Base-by-base conservation (phyloP, 192 early-diverging fungal species). In the Helicostylum pulchrum region DNA sequence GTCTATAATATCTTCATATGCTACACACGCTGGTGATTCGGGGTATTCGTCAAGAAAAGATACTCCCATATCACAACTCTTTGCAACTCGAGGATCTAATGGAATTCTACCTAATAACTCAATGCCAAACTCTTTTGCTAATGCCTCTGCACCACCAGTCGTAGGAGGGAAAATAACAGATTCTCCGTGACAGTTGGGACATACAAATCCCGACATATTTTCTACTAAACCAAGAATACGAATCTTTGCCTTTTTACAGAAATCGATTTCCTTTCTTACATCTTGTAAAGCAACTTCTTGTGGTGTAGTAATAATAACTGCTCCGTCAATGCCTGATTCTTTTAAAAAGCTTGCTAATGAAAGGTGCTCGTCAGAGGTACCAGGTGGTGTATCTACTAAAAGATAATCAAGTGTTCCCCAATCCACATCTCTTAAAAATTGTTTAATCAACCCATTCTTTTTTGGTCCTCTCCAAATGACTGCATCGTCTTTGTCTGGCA, bases 161-260 rank as follows among this genome's bases (percentile, higher is more conserved):
- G 89, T 90, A 0, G 90, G 83, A 4, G 85, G 78, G 62, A 94
- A 94, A 55, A 94, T 90, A 9, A 75, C 61, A 21, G 88, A 89
- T 77, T 90, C 84, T 48, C 81, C 83, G 49, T 70, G 64, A 72
- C 97, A 99, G 20, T 81, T 82, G 2, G 94, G 95, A 62, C 97
- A 99, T 6, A 98, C 89, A 77, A 96, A 99, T 3, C 96, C 97
- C 59, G 87, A 88, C 97, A 99, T 97, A 71, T 98, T 98, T 71
- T 99, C 97, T 4, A 99, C 87, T 7, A 99, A 79, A 0, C 97
- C 97, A 17, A 98, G 78, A 44, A 99, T 86, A 2, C 87, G 88
- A 53, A 99, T 77, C 43, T 87, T 87, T 56, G 95, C 93, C 67
- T 97, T 95, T 34, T 78, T 72, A 75, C 97, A 99, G 71, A 99